Evolutionary conservation across 202 grass and related monocot species (phyloP).

Genomic region (Dendrocalamus latiflorus): DNA sequence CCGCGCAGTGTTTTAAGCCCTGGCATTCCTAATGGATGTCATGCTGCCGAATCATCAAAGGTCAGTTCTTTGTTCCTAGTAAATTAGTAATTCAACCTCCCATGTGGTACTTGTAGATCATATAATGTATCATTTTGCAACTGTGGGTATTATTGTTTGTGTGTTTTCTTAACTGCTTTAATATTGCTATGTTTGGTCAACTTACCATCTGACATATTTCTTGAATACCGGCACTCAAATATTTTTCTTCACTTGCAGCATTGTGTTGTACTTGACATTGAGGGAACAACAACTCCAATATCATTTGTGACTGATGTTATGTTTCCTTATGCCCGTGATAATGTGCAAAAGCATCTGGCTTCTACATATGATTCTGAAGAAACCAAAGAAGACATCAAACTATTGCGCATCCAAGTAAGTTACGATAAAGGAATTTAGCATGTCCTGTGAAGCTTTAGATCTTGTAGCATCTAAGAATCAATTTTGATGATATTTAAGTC

Average conservation of each 20-base stretch:
- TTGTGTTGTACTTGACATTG: conserved; percentile 86
- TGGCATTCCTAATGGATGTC: conserved; percentile 42
- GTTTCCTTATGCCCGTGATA: conserved; percentile 93
- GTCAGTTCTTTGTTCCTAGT: conserved; percentile 42
- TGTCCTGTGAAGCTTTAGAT: conserved; percentile 1
- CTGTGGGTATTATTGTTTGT: background rate
- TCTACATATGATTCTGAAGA: conserved; percentile 68
- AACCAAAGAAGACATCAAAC: conserved; percentile 86
- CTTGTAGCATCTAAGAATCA: conserved; percentile 22
- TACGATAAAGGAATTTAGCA: conserved; percentile 4
- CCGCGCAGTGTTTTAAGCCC: conserved; percentile 12
- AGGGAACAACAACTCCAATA: conserved; percentile 96
- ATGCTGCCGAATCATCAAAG: conserved; percentile 44
- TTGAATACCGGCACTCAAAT: background rate
- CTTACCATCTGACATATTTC: background rate
- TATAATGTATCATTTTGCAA: background rate
- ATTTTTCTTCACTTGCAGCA: conserved; percentile 33
- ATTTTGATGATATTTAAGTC: background rate
- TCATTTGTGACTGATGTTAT: conserved; percentile 91
- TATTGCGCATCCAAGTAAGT: conserved; percentile 82
- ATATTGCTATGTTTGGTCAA: conserved; percentile 7
- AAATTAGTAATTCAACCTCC: background rate
- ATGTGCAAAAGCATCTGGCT: conserved; percentile 77
- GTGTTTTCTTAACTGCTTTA: background rate
- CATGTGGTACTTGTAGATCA: background rate